Evolutionary conservation across 1,284 basidiomycete species (phyloP).

Genomic region (Ganoderma meredithae): DNA sequence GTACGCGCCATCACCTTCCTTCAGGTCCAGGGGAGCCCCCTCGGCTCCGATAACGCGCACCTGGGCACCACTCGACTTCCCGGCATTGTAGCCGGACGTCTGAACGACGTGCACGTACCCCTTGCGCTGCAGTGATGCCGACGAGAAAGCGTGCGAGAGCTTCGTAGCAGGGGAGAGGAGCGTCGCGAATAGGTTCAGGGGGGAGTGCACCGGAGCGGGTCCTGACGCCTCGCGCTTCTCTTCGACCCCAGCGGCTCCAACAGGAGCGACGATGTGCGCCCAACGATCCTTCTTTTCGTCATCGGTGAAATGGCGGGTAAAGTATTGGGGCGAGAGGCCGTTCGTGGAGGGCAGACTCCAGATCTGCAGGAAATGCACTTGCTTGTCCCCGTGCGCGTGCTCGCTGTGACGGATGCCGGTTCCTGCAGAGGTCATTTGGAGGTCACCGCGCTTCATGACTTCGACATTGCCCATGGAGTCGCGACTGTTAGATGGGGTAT

Average conservation of each 20-base stretch:
- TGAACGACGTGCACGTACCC: slow-evolving; percentile 79
- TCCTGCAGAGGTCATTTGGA: slow-evolving; percentile 92
- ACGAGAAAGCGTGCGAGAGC: slow-evolving; percentile 55
- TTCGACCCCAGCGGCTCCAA: slow-evolving; percentile 51
- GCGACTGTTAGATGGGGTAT: slow-evolving; percentile 56
- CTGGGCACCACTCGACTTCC: slow-evolving; percentile 54
- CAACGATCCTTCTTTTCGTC: slow-evolving; percentile 81
- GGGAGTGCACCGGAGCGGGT: slow-evolving; percentile 76
- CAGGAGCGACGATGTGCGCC: slow-evolving; percentile 32
- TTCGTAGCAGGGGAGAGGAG: slow-evolving; percentile 63
- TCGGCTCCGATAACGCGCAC: slow-evolving; percentile 52
- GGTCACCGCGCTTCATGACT: slow-evolving; percentile 84
- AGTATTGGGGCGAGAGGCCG: slow-evolving; percentile 78
- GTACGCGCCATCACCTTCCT: slow-evolving; percentile 81
- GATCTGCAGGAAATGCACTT: slow-evolving; percentile 88
- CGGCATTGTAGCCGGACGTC: slow-evolving; percentile 76
- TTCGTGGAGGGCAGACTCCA: slow-evolving; percentile 76
- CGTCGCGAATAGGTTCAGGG: slow-evolving; percentile 69
- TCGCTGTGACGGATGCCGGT: slow-evolving; percentile 90
- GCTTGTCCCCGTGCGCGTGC: slow-evolving; percentile 62
- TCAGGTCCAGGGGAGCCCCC: slow-evolving; percentile 49
- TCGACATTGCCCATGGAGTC: slow-evolving; percentile 93
- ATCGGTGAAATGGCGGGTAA: slow-evolving; percentile 85
- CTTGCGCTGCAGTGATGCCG: slow-evolving; percentile 13
- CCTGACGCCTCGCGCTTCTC: slow-evolving; percentile 71